These are phyloP conservation scores for Gossypium australe DNA, from an alignment of 345 rosid species.

Conservation along the genomic window DNA sequence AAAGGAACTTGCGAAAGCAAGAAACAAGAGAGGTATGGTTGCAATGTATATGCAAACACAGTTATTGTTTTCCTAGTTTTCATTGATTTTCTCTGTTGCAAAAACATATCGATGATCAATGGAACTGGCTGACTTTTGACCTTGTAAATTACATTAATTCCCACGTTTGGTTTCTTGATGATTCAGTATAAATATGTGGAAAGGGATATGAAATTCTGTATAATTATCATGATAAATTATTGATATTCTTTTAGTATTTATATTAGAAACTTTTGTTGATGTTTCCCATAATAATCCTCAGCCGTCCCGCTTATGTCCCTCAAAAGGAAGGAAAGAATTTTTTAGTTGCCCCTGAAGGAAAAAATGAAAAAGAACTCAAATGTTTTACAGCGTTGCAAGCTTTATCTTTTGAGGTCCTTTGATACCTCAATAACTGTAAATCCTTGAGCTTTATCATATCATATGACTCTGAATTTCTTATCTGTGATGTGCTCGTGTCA, in stretches of 20 bases:
- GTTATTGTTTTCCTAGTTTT: neutral
- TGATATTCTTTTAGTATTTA: neutral
- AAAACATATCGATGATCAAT: neutral
- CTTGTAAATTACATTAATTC: neutral
- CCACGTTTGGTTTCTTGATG: neutral
- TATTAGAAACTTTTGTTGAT: neutral
- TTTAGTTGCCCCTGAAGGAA: neutral
- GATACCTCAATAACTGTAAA: too few species aligned
- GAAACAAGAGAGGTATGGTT: conserved; percentile 58
- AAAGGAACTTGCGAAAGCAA: conserved; percentile 46
- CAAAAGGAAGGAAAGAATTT: neutral
- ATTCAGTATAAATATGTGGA: neutral
- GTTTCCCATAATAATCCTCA: neutral
- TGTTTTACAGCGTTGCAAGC: neutral
- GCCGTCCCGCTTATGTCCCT: neutral
- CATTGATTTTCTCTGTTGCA: neutral
- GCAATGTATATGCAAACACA: neutral
- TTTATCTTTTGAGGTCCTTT: neutral
- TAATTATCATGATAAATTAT: neutral
- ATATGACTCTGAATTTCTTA: neutral
- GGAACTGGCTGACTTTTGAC: neutral
- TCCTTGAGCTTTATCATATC: neutral
- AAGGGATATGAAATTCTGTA: neutral
- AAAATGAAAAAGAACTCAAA: neutral
- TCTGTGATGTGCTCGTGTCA: neutral